A percentile compares a stretch with the other conserved stretches of the same genome.
These are phyloP conservation scores for Corrigiola litoralis DNA, from an alignment of 179 eudicot species.

Conservation along the genomic window DNA sequence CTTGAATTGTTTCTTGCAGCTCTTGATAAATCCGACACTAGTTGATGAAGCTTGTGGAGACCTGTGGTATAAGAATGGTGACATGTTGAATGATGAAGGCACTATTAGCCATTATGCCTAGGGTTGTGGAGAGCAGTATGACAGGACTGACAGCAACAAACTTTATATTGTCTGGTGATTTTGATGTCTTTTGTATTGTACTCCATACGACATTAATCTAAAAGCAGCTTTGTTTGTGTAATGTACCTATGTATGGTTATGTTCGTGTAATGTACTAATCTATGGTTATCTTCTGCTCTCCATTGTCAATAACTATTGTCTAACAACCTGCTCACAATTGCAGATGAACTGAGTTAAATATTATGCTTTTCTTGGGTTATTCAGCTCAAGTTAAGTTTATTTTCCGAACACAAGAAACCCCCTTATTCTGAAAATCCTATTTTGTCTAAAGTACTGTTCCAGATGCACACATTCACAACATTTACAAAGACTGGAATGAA, in stretches of 20 bases:
- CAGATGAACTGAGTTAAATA: too few relatives aligned
- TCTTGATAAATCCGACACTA: slow-evolving; percentile 41
- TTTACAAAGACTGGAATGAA: too few relatives aligned
- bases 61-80: neutral
- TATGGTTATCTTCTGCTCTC: too few relatives aligned
- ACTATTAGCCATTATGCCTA: neutral
- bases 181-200: neutral
- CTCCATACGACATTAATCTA: neutral
- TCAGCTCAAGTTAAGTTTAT: too few relatives aligned
- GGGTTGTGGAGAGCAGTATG: neutral
- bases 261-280: neutral
- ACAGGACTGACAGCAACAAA: neutral
- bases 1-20: slow-evolving; percentile 27
- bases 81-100: neutral
- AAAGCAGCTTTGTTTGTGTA: neutral
- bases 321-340: neutral
- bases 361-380: too few relatives aligned
- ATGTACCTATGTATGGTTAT: neutral
- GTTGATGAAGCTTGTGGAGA: slow-evolving; percentile 18
- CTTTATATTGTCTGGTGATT: neutral
- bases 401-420: too few relatives aligned
- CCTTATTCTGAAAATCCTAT: too few relatives aligned
- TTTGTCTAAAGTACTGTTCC: too few relatives aligned
- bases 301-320: neutral
- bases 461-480: too few relatives aligned